These are phyloP conservation scores for Blumeria graminis DNA, from an alignment of 2,329 filamentous ascomycete genomes.

Conservation along the genomic window DNA sequence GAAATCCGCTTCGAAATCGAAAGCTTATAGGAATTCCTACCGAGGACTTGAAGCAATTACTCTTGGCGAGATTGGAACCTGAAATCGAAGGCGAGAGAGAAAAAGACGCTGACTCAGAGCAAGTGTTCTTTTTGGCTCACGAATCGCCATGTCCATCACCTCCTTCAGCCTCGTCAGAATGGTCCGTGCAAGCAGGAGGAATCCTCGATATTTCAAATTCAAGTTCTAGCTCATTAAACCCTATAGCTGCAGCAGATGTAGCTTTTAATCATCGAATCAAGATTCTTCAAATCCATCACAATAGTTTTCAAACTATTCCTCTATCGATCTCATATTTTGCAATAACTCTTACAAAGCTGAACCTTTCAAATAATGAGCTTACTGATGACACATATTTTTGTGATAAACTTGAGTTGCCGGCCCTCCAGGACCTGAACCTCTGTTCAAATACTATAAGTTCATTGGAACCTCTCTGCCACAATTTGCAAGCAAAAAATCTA, in stretches of 20 bases:
- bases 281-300: slow-evolving; percentile 50
- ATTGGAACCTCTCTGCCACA: slow-evolving; percentile 37
- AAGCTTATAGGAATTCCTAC: slow-evolving; percentile 63
- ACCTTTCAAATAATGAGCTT: slow-evolving; percentile 52
- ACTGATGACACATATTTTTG: slow-evolving; percentile 39
- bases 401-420: slow-evolving; percentile 42
- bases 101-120: slow-evolving; percentile 16
- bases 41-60: slow-evolving; percentile 53
- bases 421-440: slow-evolving; percentile 54
- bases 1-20: slow-evolving; percentile 78
- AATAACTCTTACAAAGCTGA: slow-evolving; percentile 44
- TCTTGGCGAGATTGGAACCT: slow-evolving; percentile 42
- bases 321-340: slow-evolving; percentile 45
- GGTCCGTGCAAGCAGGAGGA: slow-evolving; percentile 18
- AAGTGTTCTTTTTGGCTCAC: slow-evolving; percentile 10
- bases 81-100: slow-evolving; percentile 10
- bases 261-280: slow-evolving; percentile 26
- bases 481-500: slow-evolving; percentile 50
- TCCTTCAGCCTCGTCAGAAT: slow-evolving; percentile 10
- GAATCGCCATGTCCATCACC: slow-evolving; percentile 8
- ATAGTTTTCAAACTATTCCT: slow-evolving; percentile 48
- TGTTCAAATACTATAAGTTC: slow-evolving; percentile 49
- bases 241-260: slow-evolving; percentile 29
- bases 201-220: slow-evolving; percentile 48
- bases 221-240: slow-evolving; percentile 33